Conservation (phyloP, 2,329 filamentous ascomycete genomes). For the Xylariaceae sp. region DNA sequence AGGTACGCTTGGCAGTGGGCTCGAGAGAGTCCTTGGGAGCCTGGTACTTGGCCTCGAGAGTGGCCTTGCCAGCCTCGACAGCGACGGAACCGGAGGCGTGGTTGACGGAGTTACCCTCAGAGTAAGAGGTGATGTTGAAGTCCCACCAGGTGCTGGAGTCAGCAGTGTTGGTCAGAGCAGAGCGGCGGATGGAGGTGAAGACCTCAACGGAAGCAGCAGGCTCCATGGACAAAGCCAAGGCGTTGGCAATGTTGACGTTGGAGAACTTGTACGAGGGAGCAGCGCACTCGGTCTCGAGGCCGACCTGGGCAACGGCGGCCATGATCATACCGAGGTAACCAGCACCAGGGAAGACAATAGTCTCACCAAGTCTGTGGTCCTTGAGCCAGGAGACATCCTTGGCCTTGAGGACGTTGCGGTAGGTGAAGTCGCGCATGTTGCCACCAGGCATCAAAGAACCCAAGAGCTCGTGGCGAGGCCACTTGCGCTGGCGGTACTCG, state of each 20-base stretch:
- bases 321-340: conserved; percentile 6
- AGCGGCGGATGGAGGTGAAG: conserved; percentile 4
- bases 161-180: not conserved
- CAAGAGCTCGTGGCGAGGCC: conserved; percentile 11
- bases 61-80: not conserved
- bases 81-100: conserved; percentile 12
- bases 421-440: not conserved
- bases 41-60: not conserved
- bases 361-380: conserved; percentile 11
- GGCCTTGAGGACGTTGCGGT: conserved; percentile 7
- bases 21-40: conserved; percentile 4
- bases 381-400: conserved; percentile 13
- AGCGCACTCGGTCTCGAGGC: not conserved
- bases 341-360: conserved; percentile 5
- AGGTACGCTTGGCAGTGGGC: conserved; percentile 10
- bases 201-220: not conserved
- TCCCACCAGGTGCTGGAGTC: conserved; percentile 14
- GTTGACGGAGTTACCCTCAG: not conserved
- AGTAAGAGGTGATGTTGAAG: conserved; percentile 6
- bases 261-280: not conserved
- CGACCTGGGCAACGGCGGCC: not conserved
- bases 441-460: conserved; percentile 4
- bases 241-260: conserved; percentile 5
- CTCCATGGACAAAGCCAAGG: conserved; percentile 3
- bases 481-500: conserved; percentile 5